phyloP scores from a whole-genome alignment of 176 grass and related monocot species.

The Eleusine indica region DNA sequence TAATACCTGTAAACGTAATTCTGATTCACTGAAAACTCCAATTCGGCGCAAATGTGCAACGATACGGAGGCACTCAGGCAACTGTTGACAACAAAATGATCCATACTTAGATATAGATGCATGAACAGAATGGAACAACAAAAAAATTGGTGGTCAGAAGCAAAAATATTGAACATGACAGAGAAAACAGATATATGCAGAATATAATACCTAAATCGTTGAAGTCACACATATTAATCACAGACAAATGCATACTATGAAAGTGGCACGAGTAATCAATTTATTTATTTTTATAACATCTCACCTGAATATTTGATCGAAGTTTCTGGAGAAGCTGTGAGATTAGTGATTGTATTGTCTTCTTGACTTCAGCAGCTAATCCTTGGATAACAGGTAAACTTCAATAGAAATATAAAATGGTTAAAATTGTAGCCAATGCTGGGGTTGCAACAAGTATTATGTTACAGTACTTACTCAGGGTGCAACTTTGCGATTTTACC shows the following conservation, averaged over 20 bases:
- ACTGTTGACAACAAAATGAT: conserved; percentile 64
- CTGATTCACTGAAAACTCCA: conserved; percentile 88
- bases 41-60: conserved; percentile 87
- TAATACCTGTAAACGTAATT: conserved; percentile 88
- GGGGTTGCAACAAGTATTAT: conserved; percentile 19
- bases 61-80: conserved; percentile 83
- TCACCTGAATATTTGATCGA: conserved; percentile 94
- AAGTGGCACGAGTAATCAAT: not conserved
- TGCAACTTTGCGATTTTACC: conserved; percentile 89
- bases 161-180: not conserved
- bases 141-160: not conserved
- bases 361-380: conserved; percentile 84
- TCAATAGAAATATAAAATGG: conserved; percentile 55
- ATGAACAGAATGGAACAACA: not conserved
- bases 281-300: not conserved
- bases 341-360: conserved; percentile 90
- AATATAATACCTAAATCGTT: conserved; percentile 4
- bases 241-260: conserved; percentile 8
- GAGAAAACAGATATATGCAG: not conserved
- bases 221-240: not conserved
- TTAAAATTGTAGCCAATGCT: conserved; percentile 27
- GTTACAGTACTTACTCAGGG: conserved; percentile 70
- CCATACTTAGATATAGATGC: conserved; percentile 9
- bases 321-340: conserved; percentile 99
- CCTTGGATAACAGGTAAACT: conserved; percentile 98